Conservation (phyloP, 148 eudicot genomes). For the Vaccinium corymbosum region DNA sequence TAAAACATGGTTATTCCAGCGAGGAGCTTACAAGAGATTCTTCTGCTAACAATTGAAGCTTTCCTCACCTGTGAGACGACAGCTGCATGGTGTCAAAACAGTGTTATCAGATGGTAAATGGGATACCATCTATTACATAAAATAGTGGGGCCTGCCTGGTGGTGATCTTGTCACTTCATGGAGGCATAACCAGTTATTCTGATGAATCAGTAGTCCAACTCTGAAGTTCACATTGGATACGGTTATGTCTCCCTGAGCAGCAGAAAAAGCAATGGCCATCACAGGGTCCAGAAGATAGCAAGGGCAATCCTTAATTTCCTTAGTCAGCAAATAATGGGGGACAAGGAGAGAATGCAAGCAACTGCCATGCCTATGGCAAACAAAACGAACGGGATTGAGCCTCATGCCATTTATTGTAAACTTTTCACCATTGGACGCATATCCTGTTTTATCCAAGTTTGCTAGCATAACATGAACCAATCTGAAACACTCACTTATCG, state of each 20-base stretch:
- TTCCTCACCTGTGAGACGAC: not conserved
- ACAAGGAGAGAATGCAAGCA: not conserved
- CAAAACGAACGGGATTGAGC: not conserved
- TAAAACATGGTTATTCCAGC: not conserved
- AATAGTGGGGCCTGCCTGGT: not conserved
- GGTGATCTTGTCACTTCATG: not conserved
- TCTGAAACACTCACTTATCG: not conserved
- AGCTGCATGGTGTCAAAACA: not conserved
- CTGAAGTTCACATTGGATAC: not conserved
- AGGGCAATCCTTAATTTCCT: not conserved
- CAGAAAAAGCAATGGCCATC: not conserved
- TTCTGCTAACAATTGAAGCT: not conserved
- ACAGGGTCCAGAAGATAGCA: not conserved
- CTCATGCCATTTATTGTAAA: not conserved
- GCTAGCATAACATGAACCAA: not conserved
- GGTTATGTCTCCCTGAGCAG: not conserved
- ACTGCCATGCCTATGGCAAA: not conserved
- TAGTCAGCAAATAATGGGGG: not conserved
- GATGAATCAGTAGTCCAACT: not conserved
- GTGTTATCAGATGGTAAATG: not conserved
- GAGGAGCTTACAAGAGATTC: not conserved
- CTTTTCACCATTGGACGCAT: not conserved
- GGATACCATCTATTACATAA: not conserved
- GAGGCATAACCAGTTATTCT: not conserved
- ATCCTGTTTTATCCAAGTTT: not conserved